Base-by-base conservation (phyloP, 805 yeast species). In the Kodamaea kaohsiungensis region DNA sequence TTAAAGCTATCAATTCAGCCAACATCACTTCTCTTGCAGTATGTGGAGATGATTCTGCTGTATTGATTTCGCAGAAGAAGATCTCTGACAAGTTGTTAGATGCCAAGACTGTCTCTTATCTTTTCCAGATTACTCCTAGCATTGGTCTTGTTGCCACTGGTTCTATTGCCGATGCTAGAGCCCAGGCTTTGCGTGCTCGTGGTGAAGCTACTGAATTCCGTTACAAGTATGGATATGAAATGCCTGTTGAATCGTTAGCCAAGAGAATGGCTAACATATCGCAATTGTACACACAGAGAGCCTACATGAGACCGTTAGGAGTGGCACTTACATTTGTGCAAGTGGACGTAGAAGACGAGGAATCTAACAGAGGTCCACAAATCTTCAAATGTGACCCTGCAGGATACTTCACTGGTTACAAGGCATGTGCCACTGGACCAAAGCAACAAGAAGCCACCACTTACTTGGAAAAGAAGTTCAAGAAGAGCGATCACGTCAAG, bases 221-320 rank as follows among this genome's bases (percentile, higher is more conserved):
- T 65, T 93, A 93, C 77, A 88, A 89, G 69, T 89, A 90, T 70
- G 99, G 99, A 42, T 95, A 91, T 69, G 97, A 90, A 67, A 92
- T 95, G 91, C 98, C 98, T 2, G 90, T 89, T 58, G 97, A 91
- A 67, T 90, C 88, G 25, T 77, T 92, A 64, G 89, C 97, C 42
- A 93, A 93, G 76, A 83, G 98, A 69, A 87, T 95, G 89, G 98
- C 98, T 53, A 95, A 95, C 70, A 76, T 91, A 67, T 88, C 96
- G 49, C 99, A 95, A 77, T 84, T 95, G 58, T 95, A 91, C 72
- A 95, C 99, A 43, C 99, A 95, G 75, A 83, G 98, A 68, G 98
- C 98, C 9, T 93, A 93, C 72, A 95, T 95, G 98, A 85, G 99
- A 73, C 99, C 99, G 22, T 79, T 91, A 61, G 99, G 99, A 39